These are phyloP conservation scores for Pythium dissotocum DNA, from an alignment of 352 stramenopile genomes.

Conservation along the genomic window DNA sequence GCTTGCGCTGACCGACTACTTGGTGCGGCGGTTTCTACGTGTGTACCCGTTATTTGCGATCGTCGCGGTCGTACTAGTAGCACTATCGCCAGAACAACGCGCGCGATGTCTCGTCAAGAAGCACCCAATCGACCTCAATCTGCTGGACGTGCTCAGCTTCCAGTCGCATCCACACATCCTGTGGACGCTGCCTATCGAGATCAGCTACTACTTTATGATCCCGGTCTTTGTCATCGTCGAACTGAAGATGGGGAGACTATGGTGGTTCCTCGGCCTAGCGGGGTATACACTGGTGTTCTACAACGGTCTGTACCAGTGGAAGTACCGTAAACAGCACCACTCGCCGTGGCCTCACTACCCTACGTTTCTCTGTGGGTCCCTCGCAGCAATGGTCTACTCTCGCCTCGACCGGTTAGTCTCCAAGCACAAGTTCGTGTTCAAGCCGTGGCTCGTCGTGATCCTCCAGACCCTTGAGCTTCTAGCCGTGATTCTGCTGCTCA, in stretches of 20 bases:
- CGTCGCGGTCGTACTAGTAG: conserved; percentile 12
- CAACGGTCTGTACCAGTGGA: neutral
- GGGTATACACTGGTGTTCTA: neutral
- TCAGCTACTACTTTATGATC: conserved; percentile 45
- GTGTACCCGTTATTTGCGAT: conserved; percentile 54
- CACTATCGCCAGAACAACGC: neutral
- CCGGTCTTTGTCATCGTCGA: conserved; percentile 29
- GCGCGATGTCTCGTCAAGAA: neutral
- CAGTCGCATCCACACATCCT: conserved; percentile 22
- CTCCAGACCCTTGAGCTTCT: conserved; percentile 29
- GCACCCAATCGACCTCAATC: conserved; percentile 14
- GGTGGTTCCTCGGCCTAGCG: neutral
- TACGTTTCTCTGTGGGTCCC: conserved; percentile 45
- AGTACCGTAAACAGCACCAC: neutral
- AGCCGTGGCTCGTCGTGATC: conserved; percentile 19
- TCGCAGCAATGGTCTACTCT: conserved; percentile 40
- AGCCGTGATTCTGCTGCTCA: conserved; percentile 32
- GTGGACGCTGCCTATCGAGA: conserved; percentile 34
- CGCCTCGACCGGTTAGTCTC: conserved; percentile 34
- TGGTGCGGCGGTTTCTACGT: conserved; percentile 44
- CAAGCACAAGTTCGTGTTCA: conserved; percentile 33
- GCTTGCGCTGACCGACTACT: conserved; percentile 42
- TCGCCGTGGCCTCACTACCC: conserved; percentile 28
- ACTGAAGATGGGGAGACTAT: neutral
- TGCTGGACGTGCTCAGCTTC: conserved; percentile 35